Percentiles rank a stretch among this genome's conserved stretches.
Conservation (phyloP, 2,329 filamentous ascomycete genomes). For the Hypoxylon sp. region DNA sequence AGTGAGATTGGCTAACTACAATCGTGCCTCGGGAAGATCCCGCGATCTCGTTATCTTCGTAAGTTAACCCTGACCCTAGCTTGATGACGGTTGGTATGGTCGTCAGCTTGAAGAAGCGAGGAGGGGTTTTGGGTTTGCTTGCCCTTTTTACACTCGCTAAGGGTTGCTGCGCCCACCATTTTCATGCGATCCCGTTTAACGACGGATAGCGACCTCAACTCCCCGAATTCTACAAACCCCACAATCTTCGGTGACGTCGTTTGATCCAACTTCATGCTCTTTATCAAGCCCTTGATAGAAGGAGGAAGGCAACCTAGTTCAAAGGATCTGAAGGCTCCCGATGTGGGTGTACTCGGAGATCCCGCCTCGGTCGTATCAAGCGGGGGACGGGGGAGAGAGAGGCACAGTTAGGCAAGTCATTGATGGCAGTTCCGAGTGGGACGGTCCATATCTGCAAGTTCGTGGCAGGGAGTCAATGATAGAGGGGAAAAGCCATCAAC, state of each 20-base stretch:
- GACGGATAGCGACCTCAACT: constrained; percentile 33
- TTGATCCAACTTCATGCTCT: constrained; percentile 8
- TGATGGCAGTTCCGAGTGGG: constrained; percentile 23
- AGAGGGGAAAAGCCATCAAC: constrained; percentile 10
- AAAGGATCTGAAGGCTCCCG: constrained; percentile 9
- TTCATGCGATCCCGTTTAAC: constrained; percentile 38
- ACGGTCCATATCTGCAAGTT: constrained; percentile 23
- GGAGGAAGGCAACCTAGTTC: constrained; percentile 12
- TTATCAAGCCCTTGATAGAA: constrained; percentile 13
- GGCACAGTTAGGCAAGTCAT: constrained; percentile 31
- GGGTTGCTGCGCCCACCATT: constrained; percentile 39
- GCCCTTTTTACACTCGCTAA: constrained; percentile 9
- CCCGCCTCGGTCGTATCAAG: constrained; percentile 33
- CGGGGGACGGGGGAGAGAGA: constrained; percentile 26
- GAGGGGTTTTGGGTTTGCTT: constrained; percentile 15
- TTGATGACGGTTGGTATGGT: constrained; percentile 26
- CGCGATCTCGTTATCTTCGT: constrained; percentile 40
- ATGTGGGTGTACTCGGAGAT: constrained; percentile 27
- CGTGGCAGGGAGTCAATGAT: constrained; percentile 21
- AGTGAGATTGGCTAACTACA: constrained; percentile 26
- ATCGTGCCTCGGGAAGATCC: constrained; percentile 33
- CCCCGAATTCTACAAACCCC: constrained; percentile 27
- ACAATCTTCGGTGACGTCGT: constrained; percentile 23
- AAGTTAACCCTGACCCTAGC: constrained; percentile 32
- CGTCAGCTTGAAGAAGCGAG: constrained; percentile 14